Evolutionary conservation across 2,329 filamentous ascomycete genomes (phyloP), one percentile per base, ranked within the genome.

Genomic region (Aspergillus terreus): DNA sequence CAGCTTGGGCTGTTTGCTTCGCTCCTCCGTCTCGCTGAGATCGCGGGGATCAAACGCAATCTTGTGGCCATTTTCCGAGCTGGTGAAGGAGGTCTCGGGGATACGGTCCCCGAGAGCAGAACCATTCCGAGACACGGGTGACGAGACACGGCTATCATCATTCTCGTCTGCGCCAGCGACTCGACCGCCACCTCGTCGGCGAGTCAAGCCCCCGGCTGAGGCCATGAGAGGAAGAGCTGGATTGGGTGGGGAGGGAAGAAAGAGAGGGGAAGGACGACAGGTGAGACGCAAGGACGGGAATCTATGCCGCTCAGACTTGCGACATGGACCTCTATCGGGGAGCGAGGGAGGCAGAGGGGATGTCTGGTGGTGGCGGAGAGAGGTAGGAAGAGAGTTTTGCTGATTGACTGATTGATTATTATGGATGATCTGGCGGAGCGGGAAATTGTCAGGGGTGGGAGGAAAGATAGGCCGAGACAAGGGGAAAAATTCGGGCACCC

Each of bases 21-120:
- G 81, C 79, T 99, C 94, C 62, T 88, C 90, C 74, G 85, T 96
- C 80, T 99, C 94, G 76, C 87, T 95, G 66, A 99, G 95, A 74
- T 99, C 94, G 73, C 92, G 83, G 53, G 94, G 94, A 73, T 99
- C 94, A 72, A 90, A 99, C 52, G 92, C 94, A 73, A 99, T 97
- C 81, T 95, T 96, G 82, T 97, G 94, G 61, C 94, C 94, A 77
- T 96, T 96, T 75, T 95, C 92, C 71, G 87, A 76, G 65, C 72
- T 82, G 69, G 81, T 91, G 78, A 95, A 97, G 66, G 88, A 92
- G 55, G 94, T 96, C 76, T 86, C 84, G 50, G 82, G 82, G 17
- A 74, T 71, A 58, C 79, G 75, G 63, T 78, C 69, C 54, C 78
- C 78, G 62, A 71, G 71, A 55, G 77, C 82, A 78, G 77, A 83